Conservation (phyloP, 2,329 filamentous ascomycete genomes). For the Rachicladosporium sp. region DNA sequence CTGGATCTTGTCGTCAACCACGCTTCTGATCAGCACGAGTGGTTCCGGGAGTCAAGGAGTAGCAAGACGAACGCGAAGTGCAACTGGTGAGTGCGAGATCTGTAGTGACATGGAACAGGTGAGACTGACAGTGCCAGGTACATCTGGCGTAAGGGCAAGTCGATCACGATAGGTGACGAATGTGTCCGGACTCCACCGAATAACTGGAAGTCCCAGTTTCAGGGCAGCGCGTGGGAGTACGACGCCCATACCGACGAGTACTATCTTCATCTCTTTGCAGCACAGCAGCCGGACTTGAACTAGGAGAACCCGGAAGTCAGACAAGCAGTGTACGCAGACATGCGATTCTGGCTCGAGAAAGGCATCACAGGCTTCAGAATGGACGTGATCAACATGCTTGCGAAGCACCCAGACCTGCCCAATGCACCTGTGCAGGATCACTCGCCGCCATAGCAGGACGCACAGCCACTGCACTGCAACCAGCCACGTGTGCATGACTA, state of each 20-base stretch:
- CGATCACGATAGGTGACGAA: conserved; percentile 37
- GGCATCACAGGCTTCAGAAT: conserved; percentile 43
- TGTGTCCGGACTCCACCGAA: conserved; percentile 51
- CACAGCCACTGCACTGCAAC: conserved; percentile 8
- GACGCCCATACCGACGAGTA: conserved; percentile 61
- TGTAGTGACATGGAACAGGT: too few species aligned
- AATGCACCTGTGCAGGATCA: conserved; percentile 14
- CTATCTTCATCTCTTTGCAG: conserved; percentile 65
- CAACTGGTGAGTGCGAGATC: conserved; percentile 42
- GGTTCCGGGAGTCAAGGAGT: conserved; percentile 56
- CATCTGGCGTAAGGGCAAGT: conserved; percentile 17
- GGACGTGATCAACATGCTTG: conserved; percentile 18
- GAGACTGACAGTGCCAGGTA: conserved; percentile 11
- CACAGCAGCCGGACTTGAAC: conserved; percentile 70
- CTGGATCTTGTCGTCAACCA: conserved; percentile 67
- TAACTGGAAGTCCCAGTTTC: conserved; percentile 58
- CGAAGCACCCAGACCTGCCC: conserved; percentile 13
- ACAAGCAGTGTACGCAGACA: conserved; percentile 53
- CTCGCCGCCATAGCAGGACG: conserved; percentile 8
- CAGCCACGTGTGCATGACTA: conserved; percentile 36
- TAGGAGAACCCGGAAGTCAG: conserved; percentile 63
- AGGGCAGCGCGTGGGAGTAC: conserved; percentile 51
- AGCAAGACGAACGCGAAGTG: conserved; percentile 51
- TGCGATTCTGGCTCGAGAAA: conserved; percentile 58
- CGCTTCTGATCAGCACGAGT: conserved; percentile 54